These are phyloP conservation scores for Hysterangium stoloniferum DNA, from an alignment of 768 basidiomycete genomes.

Conservation along the genomic window DNA sequence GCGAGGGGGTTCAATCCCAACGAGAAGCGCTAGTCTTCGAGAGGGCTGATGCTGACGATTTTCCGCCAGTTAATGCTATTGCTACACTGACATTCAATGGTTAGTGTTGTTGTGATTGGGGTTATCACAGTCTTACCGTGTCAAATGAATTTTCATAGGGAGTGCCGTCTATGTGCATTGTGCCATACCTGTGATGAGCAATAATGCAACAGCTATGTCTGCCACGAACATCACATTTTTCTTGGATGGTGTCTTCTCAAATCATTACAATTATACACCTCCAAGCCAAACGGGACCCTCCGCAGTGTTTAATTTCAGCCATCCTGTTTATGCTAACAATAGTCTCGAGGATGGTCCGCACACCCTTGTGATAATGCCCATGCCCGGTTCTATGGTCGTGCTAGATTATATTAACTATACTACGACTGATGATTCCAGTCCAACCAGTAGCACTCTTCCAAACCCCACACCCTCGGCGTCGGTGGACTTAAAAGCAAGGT, in stretches of 20 bases:
- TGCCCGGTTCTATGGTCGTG: slow-evolving; percentile 37
- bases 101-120: not conserved
- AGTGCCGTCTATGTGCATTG: slow-evolving; percentile 42
- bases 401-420: slow-evolving; percentile 43
- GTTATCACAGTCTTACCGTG: slow-evolving; percentile 1
- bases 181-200: slow-evolving; percentile 26
- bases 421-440: slow-evolving; percentile 14
- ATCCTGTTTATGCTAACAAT: slow-evolving; percentile 31
- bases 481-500: slow-evolving; percentile 19
- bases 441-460: slow-evolving; percentile 11
- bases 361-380: slow-evolving; percentile 35
- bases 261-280: slow-evolving; percentile 22
- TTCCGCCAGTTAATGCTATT: slow-evolving; percentile 26
- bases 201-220: slow-evolving; percentile 25
- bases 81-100: slow-evolving; percentile 34
- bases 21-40: not conserved
- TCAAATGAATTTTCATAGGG: slow-evolving; percentile 26
- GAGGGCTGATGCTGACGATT: slow-evolving; percentile 22
- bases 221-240: slow-evolving; percentile 37
- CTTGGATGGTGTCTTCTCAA: slow-evolving; percentile 30
- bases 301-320: slow-evolving; percentile 25
- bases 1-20: not conserved
- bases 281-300: slow-evolving; percentile 17
- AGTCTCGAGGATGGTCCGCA: slow-evolving; percentile 34
- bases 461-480: slow-evolving; percentile 18